Evolutionary conservation across 2,329 filamentous ascomycete genomes (phyloP).

Genomic region (Colletotrichum tamarilloi): DNA sequence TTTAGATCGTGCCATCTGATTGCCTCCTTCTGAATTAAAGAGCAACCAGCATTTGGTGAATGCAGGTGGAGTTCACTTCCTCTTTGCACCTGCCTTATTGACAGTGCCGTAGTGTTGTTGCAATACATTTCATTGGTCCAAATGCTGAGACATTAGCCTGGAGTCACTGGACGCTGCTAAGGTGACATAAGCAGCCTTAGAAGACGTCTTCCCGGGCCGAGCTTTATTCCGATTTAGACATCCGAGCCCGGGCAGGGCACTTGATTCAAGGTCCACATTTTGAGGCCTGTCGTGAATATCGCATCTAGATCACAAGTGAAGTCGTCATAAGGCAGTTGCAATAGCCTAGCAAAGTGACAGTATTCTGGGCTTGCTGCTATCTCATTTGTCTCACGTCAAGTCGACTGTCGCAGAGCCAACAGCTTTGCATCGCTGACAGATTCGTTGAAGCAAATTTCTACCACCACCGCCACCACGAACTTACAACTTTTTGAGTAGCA

Average conservation of each 20-base stretch:
- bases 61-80: neutral
- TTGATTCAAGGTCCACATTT: neutral
- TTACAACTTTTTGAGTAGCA: neutral
- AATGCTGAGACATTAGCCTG: neutral
- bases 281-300: constrained; percentile 14
- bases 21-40: neutral
- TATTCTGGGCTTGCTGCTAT: neutral
- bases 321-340: constrained; percentile 1
- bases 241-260: neutral
- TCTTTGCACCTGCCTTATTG: neutral
- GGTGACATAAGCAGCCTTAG: neutral
- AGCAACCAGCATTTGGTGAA: neutral
- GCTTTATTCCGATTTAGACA: neutral
- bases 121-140: neutral
- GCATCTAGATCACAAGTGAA: neutral
- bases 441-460: neutral
- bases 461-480: neutral
- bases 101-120: neutral
- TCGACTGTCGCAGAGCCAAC: neutral
- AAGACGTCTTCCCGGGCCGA: neutral
- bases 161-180: too few species aligned
- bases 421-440: neutral
- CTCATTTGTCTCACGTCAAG: too few species aligned
- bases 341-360: neutral
- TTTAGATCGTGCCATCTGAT: too few species aligned